Percentiles rank a stretch among this genome's conserved stretches.
These are phyloP conservation scores for Asterionellopsis glacialis DNA, from an alignment of 108 stramenopile species.

Conservation along the genomic window DNA sequence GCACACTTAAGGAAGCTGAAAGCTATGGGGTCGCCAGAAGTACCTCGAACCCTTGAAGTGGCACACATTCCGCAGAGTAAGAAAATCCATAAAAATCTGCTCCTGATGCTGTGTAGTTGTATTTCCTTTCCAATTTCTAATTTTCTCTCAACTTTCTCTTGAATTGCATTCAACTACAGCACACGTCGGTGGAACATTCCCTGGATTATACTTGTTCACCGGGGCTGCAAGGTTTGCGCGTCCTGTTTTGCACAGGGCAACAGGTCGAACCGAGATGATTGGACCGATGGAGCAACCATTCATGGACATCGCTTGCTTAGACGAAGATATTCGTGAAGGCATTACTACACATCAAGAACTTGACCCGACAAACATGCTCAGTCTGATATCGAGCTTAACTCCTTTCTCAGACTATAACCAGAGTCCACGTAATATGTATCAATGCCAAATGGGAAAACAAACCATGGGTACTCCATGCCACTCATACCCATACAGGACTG, in stretches of 20 bases:
- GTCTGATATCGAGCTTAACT: slow-evolving; percentile 93
- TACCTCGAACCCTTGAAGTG: slow-evolving; percentile 72
- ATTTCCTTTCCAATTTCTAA: neutral
- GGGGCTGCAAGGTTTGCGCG: slow-evolving; percentile 85
- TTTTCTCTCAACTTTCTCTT: neutral
- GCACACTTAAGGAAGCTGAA: slow-evolving; percentile 63
- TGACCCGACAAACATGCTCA: slow-evolving; percentile 96
- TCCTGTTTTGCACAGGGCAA: slow-evolving; percentile 88
- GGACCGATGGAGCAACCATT: slow-evolving; percentile 98
- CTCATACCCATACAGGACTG: slow-evolving; percentile 85
- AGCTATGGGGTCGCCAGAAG: slow-evolving; percentile 44
- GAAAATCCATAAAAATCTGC: neutral
- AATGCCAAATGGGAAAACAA: slow-evolving; percentile 99
- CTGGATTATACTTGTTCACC: slow-evolving; percentile 91
- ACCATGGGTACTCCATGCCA: slow-evolving; percentile 99
- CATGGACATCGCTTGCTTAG: slow-evolving; percentile 93
- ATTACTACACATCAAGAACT: slow-evolving; percentile 94
- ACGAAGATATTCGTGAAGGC: slow-evolving; percentile 85
- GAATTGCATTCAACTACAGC: slow-evolving; percentile 6
- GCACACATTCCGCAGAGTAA: slow-evolving; percentile 70
- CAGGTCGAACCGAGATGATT: slow-evolving; percentile 85
- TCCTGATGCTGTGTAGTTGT: neutral
- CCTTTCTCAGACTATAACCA: slow-evolving; percentile 99
- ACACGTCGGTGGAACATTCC: slow-evolving; percentile 79
- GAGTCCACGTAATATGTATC: slow-evolving; percentile 97